Evolutionary conservation across 768 basidiomycete species (phyloP).

Genomic region (Suillus paluster): DNA sequence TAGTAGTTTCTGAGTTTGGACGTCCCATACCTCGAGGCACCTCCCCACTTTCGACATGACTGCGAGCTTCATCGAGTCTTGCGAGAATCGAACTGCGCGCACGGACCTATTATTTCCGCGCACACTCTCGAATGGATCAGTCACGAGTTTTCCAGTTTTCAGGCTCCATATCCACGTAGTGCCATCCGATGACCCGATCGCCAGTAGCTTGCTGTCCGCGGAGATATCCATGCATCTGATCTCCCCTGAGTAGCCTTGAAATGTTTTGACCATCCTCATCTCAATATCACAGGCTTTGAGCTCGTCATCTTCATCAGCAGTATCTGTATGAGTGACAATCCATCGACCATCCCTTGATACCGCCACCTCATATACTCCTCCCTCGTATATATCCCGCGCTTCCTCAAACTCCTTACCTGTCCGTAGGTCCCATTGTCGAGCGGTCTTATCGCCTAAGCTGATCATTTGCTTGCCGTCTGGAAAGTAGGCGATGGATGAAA

Average conservation of each 20-base stretch:
- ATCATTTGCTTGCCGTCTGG: background rate
- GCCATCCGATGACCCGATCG: conserved; percentile 4
- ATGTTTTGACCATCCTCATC: background rate
- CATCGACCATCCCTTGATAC: background rate
- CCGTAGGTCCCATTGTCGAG: background rate
- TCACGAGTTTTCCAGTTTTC: background rate
- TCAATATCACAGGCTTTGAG: background rate
- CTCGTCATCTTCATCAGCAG: background rate
- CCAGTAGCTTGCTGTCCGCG: conserved; percentile 10
- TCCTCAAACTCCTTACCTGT: background rate
- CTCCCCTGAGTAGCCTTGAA: rapidly evolving
- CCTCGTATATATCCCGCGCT: background rate
- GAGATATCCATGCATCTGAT: background rate
- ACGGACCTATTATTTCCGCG: background rate
- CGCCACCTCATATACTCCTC: rapidly evolving
- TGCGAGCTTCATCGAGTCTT: background rate
- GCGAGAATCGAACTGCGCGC: background rate
- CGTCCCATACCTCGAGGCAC: background rate
- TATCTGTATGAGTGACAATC: background rate
- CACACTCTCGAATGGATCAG: background rate
- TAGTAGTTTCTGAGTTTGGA: background rate
- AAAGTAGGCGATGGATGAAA: background rate
- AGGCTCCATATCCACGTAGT: conserved; percentile 1
- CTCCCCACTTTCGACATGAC: background rate
- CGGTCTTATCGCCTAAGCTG: conserved; percentile 12